Conservation (phyloP, 2,329 filamentous ascomycete genomes). For the Chalaropsis ovoidea region DNA sequence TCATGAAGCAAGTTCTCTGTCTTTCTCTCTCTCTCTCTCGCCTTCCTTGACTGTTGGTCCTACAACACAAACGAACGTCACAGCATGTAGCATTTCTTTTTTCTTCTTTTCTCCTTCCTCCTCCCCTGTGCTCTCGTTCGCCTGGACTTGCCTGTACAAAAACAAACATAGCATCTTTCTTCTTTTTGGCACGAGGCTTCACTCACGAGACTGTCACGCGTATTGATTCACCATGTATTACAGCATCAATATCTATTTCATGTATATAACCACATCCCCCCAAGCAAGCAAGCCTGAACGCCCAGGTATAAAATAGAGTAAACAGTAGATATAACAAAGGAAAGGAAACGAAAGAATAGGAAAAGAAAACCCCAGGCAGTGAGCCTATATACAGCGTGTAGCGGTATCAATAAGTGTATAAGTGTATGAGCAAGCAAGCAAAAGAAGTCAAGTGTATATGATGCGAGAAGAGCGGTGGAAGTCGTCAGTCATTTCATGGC, state of each 20-base stretch:
- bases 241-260: conserved; percentile 1
- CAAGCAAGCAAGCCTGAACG: conserved; percentile 6
- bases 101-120: neutral
- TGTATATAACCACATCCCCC: neutral
- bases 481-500: neutral
- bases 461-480: conserved; percentile 6
- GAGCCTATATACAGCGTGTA: neutral
- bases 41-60: neutral
- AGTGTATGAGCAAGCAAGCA: conserved; percentile 11
- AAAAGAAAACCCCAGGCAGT: conserved; percentile 15
- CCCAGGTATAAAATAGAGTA: neutral
- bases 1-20: neutral
- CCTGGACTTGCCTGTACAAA: neutral
- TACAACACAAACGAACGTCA: neutral
- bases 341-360: neutral
- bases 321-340: neutral
- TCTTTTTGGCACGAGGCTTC: neutral
- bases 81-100: conserved; percentile 1
- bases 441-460: conserved; percentile 13
- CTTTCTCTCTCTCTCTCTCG: no score
- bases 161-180: neutral
- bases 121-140: neutral
- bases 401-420: neutral
- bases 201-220: neutral
- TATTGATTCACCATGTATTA: neutral